Evolutionary conservation across 1,284 basidiomycete species (phyloP).

Genomic region (Cryptococcus maquisensis): DNA sequence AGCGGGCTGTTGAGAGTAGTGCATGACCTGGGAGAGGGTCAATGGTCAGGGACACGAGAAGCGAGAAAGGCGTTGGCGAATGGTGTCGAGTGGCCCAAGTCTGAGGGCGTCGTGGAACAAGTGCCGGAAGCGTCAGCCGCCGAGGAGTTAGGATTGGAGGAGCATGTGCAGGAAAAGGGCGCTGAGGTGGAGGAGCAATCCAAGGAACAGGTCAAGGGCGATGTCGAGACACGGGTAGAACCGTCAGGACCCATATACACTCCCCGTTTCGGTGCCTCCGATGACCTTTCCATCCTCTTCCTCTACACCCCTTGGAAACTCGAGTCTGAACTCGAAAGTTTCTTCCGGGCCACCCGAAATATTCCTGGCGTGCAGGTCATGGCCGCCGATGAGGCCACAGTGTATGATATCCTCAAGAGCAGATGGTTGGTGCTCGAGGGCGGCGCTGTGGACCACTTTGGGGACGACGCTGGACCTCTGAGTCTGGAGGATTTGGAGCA

Average conservation of each 20-base stretch:
- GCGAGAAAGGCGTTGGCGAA: constrained; percentile 32
- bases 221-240: constrained; percentile 52
- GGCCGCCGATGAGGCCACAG: constrained; percentile 62
- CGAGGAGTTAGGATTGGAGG: background rate
- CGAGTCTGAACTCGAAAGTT: constrained; percentile 18
- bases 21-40: constrained; percentile 60
- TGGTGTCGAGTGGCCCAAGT: constrained; percentile 42
- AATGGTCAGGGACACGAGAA: constrained; percentile 39
- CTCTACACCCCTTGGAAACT: constrained; percentile 34
- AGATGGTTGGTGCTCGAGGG: constrained; percentile 44
- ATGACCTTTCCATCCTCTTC: constrained; percentile 43
- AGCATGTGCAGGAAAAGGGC: background rate
- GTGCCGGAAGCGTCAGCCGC: background rate
- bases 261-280: constrained; percentile 32
- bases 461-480: constrained; percentile 35
- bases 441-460: constrained; percentile 50
- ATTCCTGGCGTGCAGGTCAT: constrained; percentile 61
- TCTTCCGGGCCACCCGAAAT: constrained; percentile 31
- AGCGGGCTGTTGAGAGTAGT: constrained; percentile 73
- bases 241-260: constrained; percentile 44
- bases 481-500: background rate
- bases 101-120: constrained; percentile 28
- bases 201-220: constrained; percentile 51
- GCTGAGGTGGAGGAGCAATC: constrained; percentile 49
- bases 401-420: constrained; percentile 76